Base-by-base conservation (phyloP, 768 basidiomycete genomes). In the Scleroderma bovista region DNA sequence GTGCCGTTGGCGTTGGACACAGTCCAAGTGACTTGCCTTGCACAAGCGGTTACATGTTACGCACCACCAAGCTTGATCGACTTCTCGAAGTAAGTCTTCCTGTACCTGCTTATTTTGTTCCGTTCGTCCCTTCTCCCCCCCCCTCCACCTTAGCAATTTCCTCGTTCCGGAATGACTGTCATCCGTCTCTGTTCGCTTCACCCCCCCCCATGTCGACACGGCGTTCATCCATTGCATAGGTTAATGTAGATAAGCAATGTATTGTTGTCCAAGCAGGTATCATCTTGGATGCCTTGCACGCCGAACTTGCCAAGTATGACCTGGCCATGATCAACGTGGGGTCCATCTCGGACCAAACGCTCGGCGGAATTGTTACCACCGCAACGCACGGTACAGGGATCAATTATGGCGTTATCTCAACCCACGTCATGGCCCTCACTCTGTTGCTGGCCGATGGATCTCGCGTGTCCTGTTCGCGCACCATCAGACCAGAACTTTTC, bases 301-400 rank as follows among this genome's bases (percentile, higher is more conserved):
- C 66, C 20, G 73, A 75, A 15, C 84, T 98, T 48, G 79, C 75
- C 43, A 65, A 70, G 12, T 71, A 84, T 58, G 75, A 76, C 31
- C 79, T 97, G 29, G 94, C 93, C 34, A 85, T 99, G 80, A 83
- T 79, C 61, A 95, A 89, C 68, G 77, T 97, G 53, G 96, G 96
- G 32, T 94, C 93, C 24, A 97, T 99, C 60, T 95, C 93, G 32
- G 93, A 96, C 65, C 95, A 97, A 67, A 91, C 93, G 3, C 76
- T 99, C 55, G 94, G 81, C 23, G 96, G 96, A 39, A 81, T 93
- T 58, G 76, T 98, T 60, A 84, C 92, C 13, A 99, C 96, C 53
- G 92, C 92, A 8, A 94, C 94, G 1, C 96, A 99, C 73, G 96
- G 94, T 46, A 84, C 90, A 12, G 95, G 96, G 37, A 74, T 87